Conservation (phyloP, 1,284 basidiomycete genomes). For the Neolentinus lepideus region DNA sequence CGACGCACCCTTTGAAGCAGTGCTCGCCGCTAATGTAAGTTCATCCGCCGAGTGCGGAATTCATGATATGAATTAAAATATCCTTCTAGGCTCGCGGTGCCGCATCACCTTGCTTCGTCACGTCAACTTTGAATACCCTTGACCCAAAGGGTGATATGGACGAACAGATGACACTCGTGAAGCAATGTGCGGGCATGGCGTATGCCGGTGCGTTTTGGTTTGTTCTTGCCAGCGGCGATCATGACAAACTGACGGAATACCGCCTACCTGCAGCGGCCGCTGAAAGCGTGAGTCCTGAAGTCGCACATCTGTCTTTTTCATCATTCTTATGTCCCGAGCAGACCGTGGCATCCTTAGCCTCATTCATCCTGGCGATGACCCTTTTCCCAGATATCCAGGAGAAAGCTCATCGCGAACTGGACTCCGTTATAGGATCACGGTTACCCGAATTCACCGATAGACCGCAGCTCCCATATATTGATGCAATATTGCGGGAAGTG, state of each 20-base stretch:
- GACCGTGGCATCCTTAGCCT: background rate
- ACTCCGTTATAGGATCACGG: constrained; percentile 20
- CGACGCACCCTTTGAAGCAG: background rate
- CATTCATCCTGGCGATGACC: constrained; percentile 17
- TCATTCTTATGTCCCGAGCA: background rate
- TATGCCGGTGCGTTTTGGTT: background rate
- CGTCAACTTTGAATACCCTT: background rate
- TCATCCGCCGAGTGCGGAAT: background rate
- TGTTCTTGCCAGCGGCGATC: background rate
- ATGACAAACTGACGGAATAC: background rate
- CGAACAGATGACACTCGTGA: background rate
- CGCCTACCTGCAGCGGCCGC: background rate
- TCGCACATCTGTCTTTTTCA: background rate
- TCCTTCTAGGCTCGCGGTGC: background rate
- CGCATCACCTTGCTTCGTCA: background rate
- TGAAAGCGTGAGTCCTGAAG: background rate
- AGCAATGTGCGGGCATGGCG: background rate
- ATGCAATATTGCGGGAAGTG: constrained; percentile 20
- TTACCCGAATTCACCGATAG: constrained; percentile 23
- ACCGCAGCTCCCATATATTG: constrained; percentile 18
- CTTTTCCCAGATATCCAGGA: constrained; percentile 20
- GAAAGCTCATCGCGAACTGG: constrained; percentile 22
- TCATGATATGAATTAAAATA: too few relatives aligned
- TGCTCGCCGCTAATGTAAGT: background rate
- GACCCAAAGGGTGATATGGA: background rate